These are phyloP conservation scores for Narthecium ossifragum DNA, from an alignment of 106 monocot species.

Conservation along the genomic window DNA sequence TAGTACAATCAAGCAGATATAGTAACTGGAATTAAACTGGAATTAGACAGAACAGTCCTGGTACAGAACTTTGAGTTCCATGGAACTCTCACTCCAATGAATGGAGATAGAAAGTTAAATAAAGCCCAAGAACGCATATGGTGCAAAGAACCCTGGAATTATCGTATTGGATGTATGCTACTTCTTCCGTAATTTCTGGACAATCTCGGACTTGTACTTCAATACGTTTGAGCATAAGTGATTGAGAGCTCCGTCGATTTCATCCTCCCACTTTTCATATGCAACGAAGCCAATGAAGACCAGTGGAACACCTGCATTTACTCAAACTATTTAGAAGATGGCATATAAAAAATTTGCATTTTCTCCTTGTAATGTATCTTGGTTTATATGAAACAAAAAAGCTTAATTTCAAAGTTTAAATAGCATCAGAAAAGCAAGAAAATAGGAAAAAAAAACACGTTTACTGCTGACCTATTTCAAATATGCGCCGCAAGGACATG, in stretches of 20 bases:
- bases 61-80: no score
- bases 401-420: not conserved
- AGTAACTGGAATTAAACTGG: no score
- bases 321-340: no score
- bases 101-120: no score
- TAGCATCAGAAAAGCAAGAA: not conserved
- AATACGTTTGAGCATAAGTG: constrained; percentile 1
- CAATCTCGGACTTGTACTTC: constrained; percentile 18
- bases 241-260: constrained; percentile 33
- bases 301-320: constrained; percentile 43
- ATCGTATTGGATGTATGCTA: not conserved
- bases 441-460: not conserved
- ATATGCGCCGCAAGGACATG: constrained; percentile 31
- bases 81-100: no score
- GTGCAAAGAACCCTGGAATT: no score
- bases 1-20: no score
- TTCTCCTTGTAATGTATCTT: not conserved
- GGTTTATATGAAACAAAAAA: not conserved
- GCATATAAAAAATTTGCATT: not conserved
- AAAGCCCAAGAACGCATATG: no score
- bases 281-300: constrained; percentile 32
- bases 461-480: constrained; percentile 70
- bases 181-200: constrained; percentile 9
- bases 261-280: constrained; percentile 75
- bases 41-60: no score